Conservation (phyloP, 2,329 filamentous ascomycete species). For the Colletotrichum neosansevieriae region DNA sequence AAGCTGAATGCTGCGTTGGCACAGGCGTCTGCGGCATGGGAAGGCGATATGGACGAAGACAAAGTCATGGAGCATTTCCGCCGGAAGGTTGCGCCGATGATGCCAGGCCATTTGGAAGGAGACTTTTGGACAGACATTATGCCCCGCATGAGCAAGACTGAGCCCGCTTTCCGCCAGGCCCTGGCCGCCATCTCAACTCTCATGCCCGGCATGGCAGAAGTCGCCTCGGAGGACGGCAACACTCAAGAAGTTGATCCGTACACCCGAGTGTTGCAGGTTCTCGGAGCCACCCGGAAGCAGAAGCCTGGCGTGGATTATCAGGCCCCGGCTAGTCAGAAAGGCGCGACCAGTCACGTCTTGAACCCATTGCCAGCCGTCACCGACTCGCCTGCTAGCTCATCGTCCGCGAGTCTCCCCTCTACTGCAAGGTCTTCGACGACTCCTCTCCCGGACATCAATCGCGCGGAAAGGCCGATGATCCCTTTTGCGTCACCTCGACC, state of each 20-base stretch:
- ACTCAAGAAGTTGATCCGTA: conserved; percentile 8
- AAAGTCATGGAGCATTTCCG: conserved; percentile 50
- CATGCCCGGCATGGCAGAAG: conserved; percentile 12
- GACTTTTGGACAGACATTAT: conserved; percentile 60
- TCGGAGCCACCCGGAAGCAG: conserved; percentile 5
- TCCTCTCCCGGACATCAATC: conserved; percentile 11
- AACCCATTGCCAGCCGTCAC: not conserved
- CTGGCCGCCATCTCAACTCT: conserved; percentile 62
- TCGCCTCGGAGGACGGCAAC: conserved; percentile 18
- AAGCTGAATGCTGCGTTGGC: conserved; percentile 34
- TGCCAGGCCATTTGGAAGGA: conserved; percentile 55
- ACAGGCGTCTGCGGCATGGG: conserved; percentile 26
- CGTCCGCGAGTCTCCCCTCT: conserved; percentile 17
- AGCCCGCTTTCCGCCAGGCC: conserved; percentile 62
- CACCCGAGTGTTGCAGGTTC: not conserved
- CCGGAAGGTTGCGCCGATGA: conserved; percentile 51
- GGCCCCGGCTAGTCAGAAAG: not conserved
- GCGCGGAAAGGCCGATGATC: not conserved
- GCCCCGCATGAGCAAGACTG: conserved; percentile 57
- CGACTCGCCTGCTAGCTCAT: conserved; percentile 16
- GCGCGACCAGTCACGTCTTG: not conserved
- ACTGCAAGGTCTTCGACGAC: not conserved
- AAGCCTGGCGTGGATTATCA: not conserved
- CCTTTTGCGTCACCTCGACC: conserved; percentile 54
- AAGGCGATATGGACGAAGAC: conserved; percentile 40